Conservation (phyloP, 2,329 filamentous ascomycete genomes). For the Ophiostoma himal-ulmi region DNA sequence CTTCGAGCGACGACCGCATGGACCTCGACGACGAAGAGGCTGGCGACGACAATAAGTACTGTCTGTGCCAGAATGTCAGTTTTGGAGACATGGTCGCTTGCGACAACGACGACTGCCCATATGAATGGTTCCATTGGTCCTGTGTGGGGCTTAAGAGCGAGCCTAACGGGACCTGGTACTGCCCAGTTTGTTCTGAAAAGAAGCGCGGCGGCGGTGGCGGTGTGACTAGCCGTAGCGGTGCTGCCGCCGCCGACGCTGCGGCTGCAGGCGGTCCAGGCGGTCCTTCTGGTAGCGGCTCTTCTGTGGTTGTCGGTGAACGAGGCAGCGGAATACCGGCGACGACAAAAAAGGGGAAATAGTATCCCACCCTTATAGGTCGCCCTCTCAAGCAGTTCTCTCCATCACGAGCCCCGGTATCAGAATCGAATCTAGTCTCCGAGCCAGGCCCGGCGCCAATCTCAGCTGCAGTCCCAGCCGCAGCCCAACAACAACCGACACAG, state of each 20-base stretch:
- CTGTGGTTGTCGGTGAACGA: not conserved
- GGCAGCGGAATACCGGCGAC: conserved; percentile 15
- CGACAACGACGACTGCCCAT: conserved; percentile 74
- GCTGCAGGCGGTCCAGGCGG: not conserved
- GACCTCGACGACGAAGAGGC: conserved; percentile 62
- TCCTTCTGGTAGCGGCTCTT: not conserved
- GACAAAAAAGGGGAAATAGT: conserved; percentile 24
- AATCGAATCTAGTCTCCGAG: not conserved
- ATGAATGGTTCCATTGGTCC: conserved; percentile 84
- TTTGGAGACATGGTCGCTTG: conserved; percentile 87
- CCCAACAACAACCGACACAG: not conserved
- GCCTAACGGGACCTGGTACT: conserved; percentile 63
- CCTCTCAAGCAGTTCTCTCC: not conserved
- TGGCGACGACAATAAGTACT: conserved; percentile 75
- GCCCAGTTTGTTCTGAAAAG: conserved; percentile 54
- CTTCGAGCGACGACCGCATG: conserved; percentile 46
- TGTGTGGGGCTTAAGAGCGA: conserved; percentile 64
- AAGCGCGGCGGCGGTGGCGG: conserved; percentile 28
- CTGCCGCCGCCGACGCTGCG: not conserved
- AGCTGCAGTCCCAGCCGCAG: not conserved
- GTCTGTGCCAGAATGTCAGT: conserved; percentile 74
- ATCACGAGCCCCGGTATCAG: not conserved
- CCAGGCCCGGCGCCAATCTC: not conserved
- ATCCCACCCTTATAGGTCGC: not conserved
- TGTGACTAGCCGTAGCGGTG: not conserved